Evolutionary conservation across 108 stramenopile genomes (phyloP).

Genomic region (Stephanodiscus triporus): DNA sequence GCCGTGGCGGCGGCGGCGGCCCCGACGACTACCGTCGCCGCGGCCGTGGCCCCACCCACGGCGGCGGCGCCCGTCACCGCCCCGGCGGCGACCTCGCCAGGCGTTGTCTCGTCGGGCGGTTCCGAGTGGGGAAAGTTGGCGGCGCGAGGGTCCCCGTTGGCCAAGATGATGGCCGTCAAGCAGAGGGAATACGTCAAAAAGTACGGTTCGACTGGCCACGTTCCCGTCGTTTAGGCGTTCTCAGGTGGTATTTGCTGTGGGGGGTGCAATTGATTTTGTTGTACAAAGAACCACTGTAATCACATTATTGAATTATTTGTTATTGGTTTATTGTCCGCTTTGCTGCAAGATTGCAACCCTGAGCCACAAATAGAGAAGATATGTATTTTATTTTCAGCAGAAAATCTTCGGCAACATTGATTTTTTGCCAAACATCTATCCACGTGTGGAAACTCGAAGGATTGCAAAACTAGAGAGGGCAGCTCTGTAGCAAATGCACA

Average conservation of each 20-base stretch:
- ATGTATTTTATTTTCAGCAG: background rate
- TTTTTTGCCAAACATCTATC: too few relatives aligned
- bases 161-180: conserved; percentile 66
- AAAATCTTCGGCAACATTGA: too few relatives aligned
- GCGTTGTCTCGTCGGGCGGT: conserved; percentile 42
- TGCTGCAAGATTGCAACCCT: background rate
- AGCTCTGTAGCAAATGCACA: too few relatives aligned
- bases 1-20: conserved; percentile 30
- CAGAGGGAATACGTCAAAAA: conserved; percentile 75
- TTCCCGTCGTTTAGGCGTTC: conserved; percentile 47
- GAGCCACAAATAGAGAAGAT: too few relatives aligned
- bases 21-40: conserved; percentile 18
- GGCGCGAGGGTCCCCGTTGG: conserved; percentile 64
- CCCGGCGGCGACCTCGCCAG: conserved; percentile 32
- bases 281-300: background rate
- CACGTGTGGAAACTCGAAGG: too few relatives aligned
- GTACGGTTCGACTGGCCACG: conserved; percentile 84
- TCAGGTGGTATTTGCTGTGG: too few relatives aligned
- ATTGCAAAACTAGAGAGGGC: too few relatives aligned
- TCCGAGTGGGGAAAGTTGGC: conserved; percentile 69
- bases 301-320: background rate
- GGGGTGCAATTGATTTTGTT: background rate
- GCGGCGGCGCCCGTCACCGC: conserved; percentile 40
- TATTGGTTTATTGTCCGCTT: background rate
- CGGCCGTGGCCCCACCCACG: conserved; percentile 36